Percentiles rank a stretch among this genome's conserved stretches.
Conservation (phyloP, 2,329 filamentous ascomycete species). For the Grosmannia clavigera region DNA sequence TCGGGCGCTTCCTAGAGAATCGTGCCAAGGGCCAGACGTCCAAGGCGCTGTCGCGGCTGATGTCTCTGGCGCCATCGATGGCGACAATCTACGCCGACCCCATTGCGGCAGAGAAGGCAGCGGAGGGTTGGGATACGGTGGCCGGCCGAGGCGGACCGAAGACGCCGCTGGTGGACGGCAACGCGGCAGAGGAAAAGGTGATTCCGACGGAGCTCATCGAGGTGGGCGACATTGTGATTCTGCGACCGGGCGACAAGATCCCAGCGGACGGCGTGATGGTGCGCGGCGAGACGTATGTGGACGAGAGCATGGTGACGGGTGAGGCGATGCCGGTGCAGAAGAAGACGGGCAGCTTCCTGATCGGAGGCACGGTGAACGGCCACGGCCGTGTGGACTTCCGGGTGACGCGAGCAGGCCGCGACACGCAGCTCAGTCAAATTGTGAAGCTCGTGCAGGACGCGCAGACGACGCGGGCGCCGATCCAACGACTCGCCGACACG, state of each 20-base stretch:
- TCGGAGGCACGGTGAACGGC: slow-evolving; percentile 92
- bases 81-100: slow-evolving; percentile 92
- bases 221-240: slow-evolving; percentile 82
- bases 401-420: slow-evolving; percentile 81
- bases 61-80: slow-evolving; percentile 94
- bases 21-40: slow-evolving; percentile 92
- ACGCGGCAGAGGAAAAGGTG: slow-evolving; percentile 65
- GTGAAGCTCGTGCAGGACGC: slow-evolving; percentile 97
- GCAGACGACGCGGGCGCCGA: slow-evolving; percentile 86
- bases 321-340: slow-evolving; percentile 95
- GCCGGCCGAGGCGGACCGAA: slow-evolving; percentile 25
- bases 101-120: slow-evolving; percentile 82
- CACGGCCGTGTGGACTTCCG: slow-evolving; percentile 84
- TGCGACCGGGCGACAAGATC: slow-evolving; percentile 92
- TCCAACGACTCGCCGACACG: slow-evolving; percentile 81
- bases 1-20: slow-evolving; percentile 89
- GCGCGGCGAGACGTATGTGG: slow-evolving; percentile 81
- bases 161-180: slow-evolving; percentile 33
- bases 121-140: slow-evolving; percentile 58
- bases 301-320: slow-evolving; percentile 98
- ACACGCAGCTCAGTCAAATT: slow-evolving; percentile 95
- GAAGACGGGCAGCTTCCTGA: slow-evolving; percentile 62
- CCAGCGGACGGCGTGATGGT: slow-evolving; percentile 83
- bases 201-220: slow-evolving; percentile 92
- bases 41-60: slow-evolving; percentile 80